A percentile compares a stretch with the other conserved stretches of the same genome.
phyloP scores from a whole-genome alignment of 768 basidiomycete species.

The Hygrophorus russula region DNA sequence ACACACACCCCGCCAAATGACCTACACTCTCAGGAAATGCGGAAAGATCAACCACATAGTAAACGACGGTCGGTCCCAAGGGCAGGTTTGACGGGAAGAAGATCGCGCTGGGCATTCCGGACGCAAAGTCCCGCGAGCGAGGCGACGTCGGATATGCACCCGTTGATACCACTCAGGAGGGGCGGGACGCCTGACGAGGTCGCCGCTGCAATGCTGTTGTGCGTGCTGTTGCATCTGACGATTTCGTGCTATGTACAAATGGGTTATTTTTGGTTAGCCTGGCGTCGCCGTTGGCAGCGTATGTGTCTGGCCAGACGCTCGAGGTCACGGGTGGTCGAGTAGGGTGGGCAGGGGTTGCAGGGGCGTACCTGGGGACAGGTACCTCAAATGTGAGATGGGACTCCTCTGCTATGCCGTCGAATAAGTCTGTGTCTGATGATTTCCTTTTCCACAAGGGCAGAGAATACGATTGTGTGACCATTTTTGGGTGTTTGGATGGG shows the following conservation, averaged over 20 bases:
- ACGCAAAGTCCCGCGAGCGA: constrained; percentile 25
- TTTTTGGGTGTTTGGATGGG: constrained; percentile 30
- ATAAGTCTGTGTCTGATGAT: constrained; percentile 15
- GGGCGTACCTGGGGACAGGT: constrained; percentile 53
- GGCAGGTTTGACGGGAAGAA: constrained; percentile 68
- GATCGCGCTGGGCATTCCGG: constrained; percentile 73
- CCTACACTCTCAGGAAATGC: constrained; percentile 39
- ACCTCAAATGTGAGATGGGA: constrained; percentile 46
- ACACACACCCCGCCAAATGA: background rate
- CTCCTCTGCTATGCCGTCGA: constrained; percentile 22
- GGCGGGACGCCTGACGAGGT: constrained; percentile 68
- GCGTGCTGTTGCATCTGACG: constrained; percentile 25
- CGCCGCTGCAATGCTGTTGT: constrained; percentile 69
- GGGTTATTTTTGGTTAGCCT: constrained; percentile 33
- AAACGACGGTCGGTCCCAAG: constrained; percentile 48
- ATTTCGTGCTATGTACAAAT: constrained; percentile 5
- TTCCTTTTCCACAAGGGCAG: constrained; percentile 53
- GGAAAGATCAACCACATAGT: constrained; percentile 83
- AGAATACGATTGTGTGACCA: constrained; percentile 55
- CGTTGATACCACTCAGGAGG: constrained; percentile 51
- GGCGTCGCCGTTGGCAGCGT: constrained; percentile 67
- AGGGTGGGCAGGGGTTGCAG: too few relatives aligned
- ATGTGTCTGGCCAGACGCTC: constrained; percentile 73
- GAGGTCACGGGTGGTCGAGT: constrained; percentile 65
- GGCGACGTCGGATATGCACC: constrained; percentile 24